phyloP scores from a whole-genome alignment of 345 rosid species.

The Brassica incana region DNA sequence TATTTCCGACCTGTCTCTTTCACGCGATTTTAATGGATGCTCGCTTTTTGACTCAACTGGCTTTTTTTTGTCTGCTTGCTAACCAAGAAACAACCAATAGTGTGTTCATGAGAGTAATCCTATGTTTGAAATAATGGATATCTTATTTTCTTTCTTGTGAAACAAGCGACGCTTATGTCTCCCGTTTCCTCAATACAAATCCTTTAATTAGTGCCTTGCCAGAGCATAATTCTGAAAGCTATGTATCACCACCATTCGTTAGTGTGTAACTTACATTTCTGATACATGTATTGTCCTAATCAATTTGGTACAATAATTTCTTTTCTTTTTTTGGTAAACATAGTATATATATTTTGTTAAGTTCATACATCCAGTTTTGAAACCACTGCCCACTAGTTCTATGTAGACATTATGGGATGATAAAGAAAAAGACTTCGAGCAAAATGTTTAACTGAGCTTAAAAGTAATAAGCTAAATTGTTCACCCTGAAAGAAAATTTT shows the following conservation, averaged over 20 bases:
- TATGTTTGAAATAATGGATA: neutral
- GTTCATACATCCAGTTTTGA: no score
- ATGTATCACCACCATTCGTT: neutral
- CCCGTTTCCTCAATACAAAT: neutral
- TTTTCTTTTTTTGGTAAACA: no score
- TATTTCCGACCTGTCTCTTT: neutral
- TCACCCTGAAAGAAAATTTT: no score
- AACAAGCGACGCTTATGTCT: neutral
- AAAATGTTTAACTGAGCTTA: no score
- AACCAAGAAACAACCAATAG: neutral
- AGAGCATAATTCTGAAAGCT: neutral
- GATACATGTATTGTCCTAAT: neutral
- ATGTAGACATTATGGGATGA: no score
- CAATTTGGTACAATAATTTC: neutral
- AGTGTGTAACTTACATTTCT: neutral
- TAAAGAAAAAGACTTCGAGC: no score
- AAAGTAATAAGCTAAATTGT: no score
- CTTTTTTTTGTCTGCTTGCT: neutral
- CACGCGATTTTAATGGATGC: neutral
- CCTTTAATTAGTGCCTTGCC: neutral
- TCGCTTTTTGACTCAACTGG: neutral
- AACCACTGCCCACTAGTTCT: no score
- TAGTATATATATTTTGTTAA: no score
- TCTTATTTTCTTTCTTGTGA: neutral
- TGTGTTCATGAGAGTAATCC: neutral